These are phyloP conservation scores for Trichosporon asahii DNA, from an alignment of 1,284 basidiomycete genomes.

Conservation along the genomic window DNA sequence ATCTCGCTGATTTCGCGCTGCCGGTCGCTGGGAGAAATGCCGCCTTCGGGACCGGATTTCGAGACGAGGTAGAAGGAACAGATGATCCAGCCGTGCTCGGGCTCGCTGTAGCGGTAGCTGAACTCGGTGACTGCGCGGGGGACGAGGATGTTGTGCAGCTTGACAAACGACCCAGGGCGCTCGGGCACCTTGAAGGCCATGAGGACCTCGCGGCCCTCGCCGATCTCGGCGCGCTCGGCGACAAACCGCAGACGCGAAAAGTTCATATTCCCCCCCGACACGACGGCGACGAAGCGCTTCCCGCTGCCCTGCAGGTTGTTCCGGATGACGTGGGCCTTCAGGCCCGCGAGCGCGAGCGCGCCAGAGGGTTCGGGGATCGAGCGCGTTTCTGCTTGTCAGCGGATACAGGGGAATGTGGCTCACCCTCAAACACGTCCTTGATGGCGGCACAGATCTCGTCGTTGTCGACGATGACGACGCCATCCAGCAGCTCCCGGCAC, in stretches of 20 bases:
- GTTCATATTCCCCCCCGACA: slow-evolving; percentile 99
- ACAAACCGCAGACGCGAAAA: slow-evolving; percentile 95
- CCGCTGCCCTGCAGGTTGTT: slow-evolving; percentile 77
- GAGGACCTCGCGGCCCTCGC: slow-evolving; percentile 89
- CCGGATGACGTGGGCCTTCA: slow-evolving; percentile 81
- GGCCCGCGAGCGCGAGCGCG: slow-evolving; percentile 86
- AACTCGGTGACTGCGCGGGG: slow-evolving; percentile 96
- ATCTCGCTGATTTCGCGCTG: slow-evolving; percentile 67
- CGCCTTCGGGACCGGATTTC: slow-evolving; percentile 38
- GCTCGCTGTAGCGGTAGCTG: slow-evolving; percentile 71
- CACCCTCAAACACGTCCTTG: slow-evolving; percentile 98
- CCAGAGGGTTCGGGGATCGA: slow-evolving; percentile 95
- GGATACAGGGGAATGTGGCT: slow-evolving; percentile 17
- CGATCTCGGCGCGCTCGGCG: slow-evolving; percentile 93
- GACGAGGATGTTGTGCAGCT: slow-evolving; percentile 79
- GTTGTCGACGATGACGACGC: slow-evolving; percentile 79
- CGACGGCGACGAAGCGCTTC: slow-evolving; percentile 84
- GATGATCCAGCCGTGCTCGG: slow-evolving; percentile 74
- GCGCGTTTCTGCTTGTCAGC: slow-evolving; percentile 67
- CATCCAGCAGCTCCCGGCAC: slow-evolving; percentile 80
- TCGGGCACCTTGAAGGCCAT: slow-evolving; percentile 93
- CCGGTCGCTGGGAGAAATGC: slow-evolving; percentile 55
- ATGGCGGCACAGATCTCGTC: slow-evolving; percentile 98
- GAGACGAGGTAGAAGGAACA: slow-evolving; percentile 78
- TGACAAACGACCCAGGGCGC: slow-evolving; percentile 85